Conservation (phyloP, 306 rosid species). For the Acmispon strigosus region DNA sequence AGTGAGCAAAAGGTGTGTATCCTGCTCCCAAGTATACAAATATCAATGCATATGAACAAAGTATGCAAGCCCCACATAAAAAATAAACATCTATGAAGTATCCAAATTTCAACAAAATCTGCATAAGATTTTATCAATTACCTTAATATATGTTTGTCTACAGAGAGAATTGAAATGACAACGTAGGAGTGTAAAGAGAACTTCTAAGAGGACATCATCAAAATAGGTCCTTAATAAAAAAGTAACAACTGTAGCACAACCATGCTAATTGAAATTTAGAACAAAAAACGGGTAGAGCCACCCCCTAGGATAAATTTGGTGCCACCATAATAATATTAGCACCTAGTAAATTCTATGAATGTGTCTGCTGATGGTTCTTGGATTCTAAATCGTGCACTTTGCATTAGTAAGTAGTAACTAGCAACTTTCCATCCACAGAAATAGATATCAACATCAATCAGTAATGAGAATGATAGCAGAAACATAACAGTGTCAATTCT, state of each 20-base stretch:
- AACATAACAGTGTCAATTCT: not conserved
- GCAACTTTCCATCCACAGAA: not conserved
- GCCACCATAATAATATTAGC: not conserved
- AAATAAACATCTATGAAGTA: not conserved
- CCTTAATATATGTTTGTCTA: not conserved
- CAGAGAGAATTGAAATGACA: not conserved
- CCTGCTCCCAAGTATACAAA: conserved; percentile 42
- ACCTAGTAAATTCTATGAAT: not conserved
- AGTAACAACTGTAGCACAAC: not conserved
- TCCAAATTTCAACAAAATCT: conserved; percentile 5
- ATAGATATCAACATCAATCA: conserved; percentile 7
- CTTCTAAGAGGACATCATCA: not conserved
- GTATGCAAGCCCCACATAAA: not conserved
- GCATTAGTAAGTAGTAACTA: not conserved
- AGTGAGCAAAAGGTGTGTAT: conserved; percentile 80
- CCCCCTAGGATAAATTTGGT: not conserved
- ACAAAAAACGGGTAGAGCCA: not conserved
- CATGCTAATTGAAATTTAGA: not conserved
- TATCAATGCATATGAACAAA: conserved; percentile 4
- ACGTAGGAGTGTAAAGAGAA: not conserved
- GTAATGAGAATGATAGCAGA: not conserved
- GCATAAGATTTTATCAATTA: not conserved
- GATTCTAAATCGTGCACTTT: not conserved
- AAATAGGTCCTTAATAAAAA: not conserved
- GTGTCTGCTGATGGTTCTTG: not conserved